These are phyloP conservation scores for Sporisorium graminicola DNA, from an alignment of 1,284 basidiomycete species.

Conservation along the genomic window DNA sequence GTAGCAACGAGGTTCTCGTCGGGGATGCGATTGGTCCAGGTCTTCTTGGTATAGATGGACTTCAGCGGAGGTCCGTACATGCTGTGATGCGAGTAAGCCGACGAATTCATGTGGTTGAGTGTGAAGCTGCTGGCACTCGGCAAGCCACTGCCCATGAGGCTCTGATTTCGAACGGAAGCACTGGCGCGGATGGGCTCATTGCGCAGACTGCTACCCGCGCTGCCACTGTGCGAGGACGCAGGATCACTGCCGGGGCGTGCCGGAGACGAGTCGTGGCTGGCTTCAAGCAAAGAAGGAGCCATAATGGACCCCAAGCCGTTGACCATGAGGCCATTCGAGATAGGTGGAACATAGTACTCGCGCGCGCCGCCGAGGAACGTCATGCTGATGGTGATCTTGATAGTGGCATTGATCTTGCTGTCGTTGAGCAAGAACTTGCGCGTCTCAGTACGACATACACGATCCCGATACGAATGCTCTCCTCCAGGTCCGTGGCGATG, in stretches of 20 bases:
- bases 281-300: slow-evolving; percentile 20
- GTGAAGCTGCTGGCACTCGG: slow-evolving; percentile 44
- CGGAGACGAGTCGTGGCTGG: slow-evolving; percentile 2
- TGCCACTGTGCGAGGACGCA: slow-evolving; percentile 14
- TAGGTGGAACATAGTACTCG: slow-evolving; percentile 73
- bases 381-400: slow-evolving; percentile 78
- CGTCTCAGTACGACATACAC: slow-evolving; percentile 71
- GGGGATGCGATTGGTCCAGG: slow-evolving; percentile 43
- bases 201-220: slow-evolving; percentile 37
- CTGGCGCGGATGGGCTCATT: slow-evolving; percentile 30
- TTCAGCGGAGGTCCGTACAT: slow-evolving; percentile 41
- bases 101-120: slow-evolving; percentile 19
- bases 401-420: slow-evolving; percentile 82
- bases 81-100: slow-evolving; percentile 20
- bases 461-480: slow-evolving; percentile 35
- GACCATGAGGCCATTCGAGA: slow-evolving; percentile 58
- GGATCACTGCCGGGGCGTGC: slow-evolving; percentile 3
- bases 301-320: slow-evolving; percentile 33
- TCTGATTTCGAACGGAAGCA: slow-evolving; percentile 20
- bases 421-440: slow-evolving; percentile 79
- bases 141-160: slow-evolving; percentile 24
- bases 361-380: slow-evolving; percentile 76
- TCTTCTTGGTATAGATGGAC: slow-evolving; percentile 38
- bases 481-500: slow-evolving; percentile 27
- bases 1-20: slow-evolving; percentile 31